Evolutionary conservation across 257 asterid genomes (phyloP).

Genomic region (Schizonepeta tenuifolia): DNA sequence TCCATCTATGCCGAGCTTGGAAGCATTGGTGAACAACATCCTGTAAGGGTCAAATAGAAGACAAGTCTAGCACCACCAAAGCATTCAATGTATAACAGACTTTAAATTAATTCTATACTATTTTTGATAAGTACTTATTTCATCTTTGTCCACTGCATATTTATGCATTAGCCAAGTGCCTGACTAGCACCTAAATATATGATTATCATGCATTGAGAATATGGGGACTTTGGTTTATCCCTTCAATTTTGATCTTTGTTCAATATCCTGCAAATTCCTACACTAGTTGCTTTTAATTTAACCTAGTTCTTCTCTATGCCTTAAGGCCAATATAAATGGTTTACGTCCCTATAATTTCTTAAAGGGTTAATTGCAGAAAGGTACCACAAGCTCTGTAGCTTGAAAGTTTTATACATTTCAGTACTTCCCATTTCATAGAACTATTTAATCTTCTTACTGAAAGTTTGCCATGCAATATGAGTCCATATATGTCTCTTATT

Average conservation of each 20-base stretch:
- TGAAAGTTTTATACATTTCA: constrained; percentile 2
- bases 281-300: constrained; percentile 5
- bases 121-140: no score
- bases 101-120: no score
- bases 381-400: constrained; percentile 1
- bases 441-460: neutral
- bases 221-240: neutral
- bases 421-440: neutral
- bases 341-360: neutral
- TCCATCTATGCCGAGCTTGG: no score
- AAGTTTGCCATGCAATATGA: constrained; percentile 19
- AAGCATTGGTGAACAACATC: no score
- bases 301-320: neutral
- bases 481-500: neutral
- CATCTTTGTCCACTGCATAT: no score
- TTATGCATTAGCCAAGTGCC: no score
- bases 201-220: neutral
- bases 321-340: constrained; percentile 3
- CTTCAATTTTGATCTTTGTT: constrained; percentile 16
- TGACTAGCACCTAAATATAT: neutral
- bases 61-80: no score
- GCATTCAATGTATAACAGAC: no score
- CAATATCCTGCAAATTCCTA: constrained; percentile 8
- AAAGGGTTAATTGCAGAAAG: no score
- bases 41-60: no score